phyloP scores from a whole-genome alignment of 441 rosid species.

The Euphorbia corollata region DNA sequence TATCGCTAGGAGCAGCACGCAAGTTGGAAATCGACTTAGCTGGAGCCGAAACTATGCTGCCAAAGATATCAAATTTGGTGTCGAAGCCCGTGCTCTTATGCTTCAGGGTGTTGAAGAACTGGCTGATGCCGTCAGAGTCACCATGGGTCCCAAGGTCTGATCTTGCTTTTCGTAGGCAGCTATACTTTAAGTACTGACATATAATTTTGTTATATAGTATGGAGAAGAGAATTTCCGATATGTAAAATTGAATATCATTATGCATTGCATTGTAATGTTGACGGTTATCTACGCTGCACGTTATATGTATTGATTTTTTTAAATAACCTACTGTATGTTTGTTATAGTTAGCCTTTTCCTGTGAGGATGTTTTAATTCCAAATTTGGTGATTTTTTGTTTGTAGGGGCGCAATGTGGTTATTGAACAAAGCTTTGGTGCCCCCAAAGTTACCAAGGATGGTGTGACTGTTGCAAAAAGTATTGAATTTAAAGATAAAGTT shows the following conservation, averaged over 20 bases:
- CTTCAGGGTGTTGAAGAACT: conserved; percentile 86
- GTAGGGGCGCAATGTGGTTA: conserved; percentile 76
- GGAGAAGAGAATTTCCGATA: not conserved
- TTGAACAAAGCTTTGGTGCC: conserved; percentile 86
- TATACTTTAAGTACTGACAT: not conserved
- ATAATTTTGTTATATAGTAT: not conserved
- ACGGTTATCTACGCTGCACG: not conserved
- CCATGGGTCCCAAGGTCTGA: conserved; percentile 89
- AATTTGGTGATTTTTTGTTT: not conserved
- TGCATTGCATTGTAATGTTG: not conserved
- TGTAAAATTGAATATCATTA: not conserved
- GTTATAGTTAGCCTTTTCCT: not conserved
- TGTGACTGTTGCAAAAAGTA: conserved; percentile 84
- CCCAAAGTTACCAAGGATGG: conserved; percentile 95
- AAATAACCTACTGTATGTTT: not conserved
- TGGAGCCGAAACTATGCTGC: conserved; percentile 71
- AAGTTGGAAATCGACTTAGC: conserved; percentile 62
- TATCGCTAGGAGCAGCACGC: conserved; percentile 38
- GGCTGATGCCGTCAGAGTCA: conserved; percentile 74
- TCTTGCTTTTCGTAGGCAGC: not conserved
- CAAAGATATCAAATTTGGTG: conserved; percentile 73
- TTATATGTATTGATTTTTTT: not conserved
- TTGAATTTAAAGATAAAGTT: conserved; percentile 72
- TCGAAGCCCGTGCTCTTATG: conserved; percentile 81
- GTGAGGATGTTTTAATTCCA: not conserved